Evolutionary conservation across 306 rosid genomes (phyloP).

Genomic region (Cucurbita ficifolia): DNA sequence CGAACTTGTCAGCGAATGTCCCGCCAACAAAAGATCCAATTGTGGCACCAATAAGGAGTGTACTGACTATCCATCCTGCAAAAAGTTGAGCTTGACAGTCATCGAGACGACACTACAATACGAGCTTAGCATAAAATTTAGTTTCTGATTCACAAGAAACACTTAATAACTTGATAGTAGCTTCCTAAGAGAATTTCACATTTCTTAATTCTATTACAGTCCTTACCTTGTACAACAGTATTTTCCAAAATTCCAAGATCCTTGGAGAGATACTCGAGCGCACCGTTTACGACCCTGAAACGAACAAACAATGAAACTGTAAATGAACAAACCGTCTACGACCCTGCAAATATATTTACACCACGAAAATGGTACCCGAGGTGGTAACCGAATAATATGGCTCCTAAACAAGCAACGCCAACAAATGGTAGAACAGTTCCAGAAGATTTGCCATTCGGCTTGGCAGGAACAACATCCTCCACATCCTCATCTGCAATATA

Average conservation of each 20-base stretch:
- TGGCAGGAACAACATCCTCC: constrained; percentile 36
- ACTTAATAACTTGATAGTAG: constrained; percentile 6
- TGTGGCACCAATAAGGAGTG: constrained; percentile 74
- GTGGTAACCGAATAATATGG: constrained; percentile 87
- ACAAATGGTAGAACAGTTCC: constrained; percentile 86
- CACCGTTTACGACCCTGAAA: constrained; percentile 84
- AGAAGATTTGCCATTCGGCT: constrained; percentile 43
- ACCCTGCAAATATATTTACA: constrained; percentile 30
- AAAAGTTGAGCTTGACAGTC: constrained; percentile 11
- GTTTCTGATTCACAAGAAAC: neutral
- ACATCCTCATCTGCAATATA: constrained; percentile 55
- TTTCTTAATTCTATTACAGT: neutral
- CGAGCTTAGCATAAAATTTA: constrained; percentile 3
- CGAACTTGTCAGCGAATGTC: constrained; percentile 84
- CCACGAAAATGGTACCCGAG: constrained; percentile 47
- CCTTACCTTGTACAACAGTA: constrained; percentile 57
- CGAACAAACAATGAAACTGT: constrained; percentile 9
- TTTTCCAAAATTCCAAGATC: constrained; percentile 76
- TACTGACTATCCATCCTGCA: constrained; percentile 91
- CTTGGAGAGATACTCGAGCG: constrained; percentile 81
- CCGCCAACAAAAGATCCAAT: constrained; percentile 91
- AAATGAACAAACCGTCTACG: constrained; percentile 71
- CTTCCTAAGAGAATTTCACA: constrained; percentile 1
- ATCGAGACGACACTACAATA: neutral
- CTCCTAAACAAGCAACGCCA: constrained; percentile 92